Evolutionary conservation across 2,329 filamentous ascomycete species (phyloP), one percentile per base, ranked within the genome.

Genomic region (Catunica adiposa): DNA sequence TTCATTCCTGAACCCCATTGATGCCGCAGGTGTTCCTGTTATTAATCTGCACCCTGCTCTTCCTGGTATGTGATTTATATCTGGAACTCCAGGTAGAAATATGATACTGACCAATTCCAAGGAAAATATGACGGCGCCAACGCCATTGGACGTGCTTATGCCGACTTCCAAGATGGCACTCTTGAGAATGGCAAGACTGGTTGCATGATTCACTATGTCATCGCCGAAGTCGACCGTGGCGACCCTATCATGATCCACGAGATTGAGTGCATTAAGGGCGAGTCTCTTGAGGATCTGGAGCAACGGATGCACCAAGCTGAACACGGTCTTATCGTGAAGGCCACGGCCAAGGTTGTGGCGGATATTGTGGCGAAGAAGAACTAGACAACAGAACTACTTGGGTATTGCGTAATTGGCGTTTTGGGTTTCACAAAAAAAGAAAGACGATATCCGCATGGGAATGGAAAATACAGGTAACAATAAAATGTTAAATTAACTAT

Each of bases 161-260:
- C 78, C 50, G 87, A 86, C 57, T 89, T 85, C 65, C 68, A 81
- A 64, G 70, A 69, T 1, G 76, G 77, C 4, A 77, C 76, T 60
- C 76, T 87, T 8, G 77, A 82, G 62, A 75, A 84, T 61, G 76
- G 76, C 61, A 76, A 75, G 61, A 94, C 89, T 0, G 89, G 89
- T 0, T 82, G 94, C 55, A 95, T 94, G 89, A 80, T 88, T 15
- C 89, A 95, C 69, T 83, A 89, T 68, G 88, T 94, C 50, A 82
- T 86, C 59, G 73, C 71, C 7, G 80, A 90, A 66, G 87, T 95
- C 55, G 89, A 95, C 70, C 77, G 83, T 63, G 89, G 89, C 1
- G 73, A 77, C 60, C 82, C 86, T 8, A 83, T 94, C 62, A 64
- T 89, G 59, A 76, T 82, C 1, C 68, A 74, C 60, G 83, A 89